Percentiles rank a stretch among this genome's conserved stretches.
Evolutionary conservation across 345 rosid species (phyloP).

Genomic region (Brassica rapa): DNA sequence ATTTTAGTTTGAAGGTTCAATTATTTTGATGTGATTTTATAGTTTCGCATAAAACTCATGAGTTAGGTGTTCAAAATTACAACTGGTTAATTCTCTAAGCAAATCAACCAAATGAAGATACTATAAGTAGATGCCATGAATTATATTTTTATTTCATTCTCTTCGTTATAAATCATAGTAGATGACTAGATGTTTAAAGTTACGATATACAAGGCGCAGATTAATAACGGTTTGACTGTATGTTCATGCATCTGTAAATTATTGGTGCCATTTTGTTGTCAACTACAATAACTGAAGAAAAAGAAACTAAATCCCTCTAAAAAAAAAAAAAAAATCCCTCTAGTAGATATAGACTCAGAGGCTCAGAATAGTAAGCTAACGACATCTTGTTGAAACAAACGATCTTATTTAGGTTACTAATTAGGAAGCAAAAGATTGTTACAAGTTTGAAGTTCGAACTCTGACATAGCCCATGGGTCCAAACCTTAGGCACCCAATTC

Average conservation of each 20-base stretch:
- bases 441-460: not conserved
- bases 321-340: too few species aligned
- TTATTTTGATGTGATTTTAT: not conserved
- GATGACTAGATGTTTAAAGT: not conserved
- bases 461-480: not conserved
- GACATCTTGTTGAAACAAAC: not conserved
- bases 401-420: not conserved
- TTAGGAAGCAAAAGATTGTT: not conserved
- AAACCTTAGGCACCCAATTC: constrained; percentile 4
- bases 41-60: not conserved
- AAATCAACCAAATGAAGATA: not conserved
- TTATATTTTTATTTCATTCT: not conserved
- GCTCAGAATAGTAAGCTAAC: not conserved
- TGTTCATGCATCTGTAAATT: not conserved
- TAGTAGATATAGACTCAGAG: not conserved
- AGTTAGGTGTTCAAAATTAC: not conserved
- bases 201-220: not conserved
- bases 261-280: not conserved
- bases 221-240: not conserved
- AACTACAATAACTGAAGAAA: not conserved
- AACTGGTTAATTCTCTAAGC: not conserved
- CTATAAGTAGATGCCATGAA: not conserved
- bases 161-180: not conserved
- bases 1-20: not conserved
- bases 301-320: not conserved